Evolutionary conservation across 257 asterid species (phyloP), one percentile per base, ranked within the genome.

Genomic region (Knoxia roxburghii): DNA sequence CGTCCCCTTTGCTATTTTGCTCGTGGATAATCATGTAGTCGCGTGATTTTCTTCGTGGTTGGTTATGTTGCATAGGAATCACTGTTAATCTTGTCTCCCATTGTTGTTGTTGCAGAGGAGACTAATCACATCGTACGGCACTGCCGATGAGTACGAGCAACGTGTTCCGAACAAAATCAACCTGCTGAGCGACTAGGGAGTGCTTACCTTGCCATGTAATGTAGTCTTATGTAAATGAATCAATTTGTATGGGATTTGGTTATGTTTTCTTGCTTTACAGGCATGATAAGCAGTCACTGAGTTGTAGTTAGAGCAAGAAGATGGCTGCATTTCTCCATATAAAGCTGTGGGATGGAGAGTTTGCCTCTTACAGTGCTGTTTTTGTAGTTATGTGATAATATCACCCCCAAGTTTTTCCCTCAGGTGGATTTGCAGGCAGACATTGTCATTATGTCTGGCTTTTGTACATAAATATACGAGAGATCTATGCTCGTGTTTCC

Each of bases 81-180:
- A 41, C 1, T 41, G 11, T 18, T 56, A 2, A 18, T 18, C 58
- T 12, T 61, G 2, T 26, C 64, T 69, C 74, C 26, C n/a, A n/a
- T n/a, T n/a, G 54, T 72, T 72, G 61, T 81, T 70, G 69, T 61
- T 74, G 51, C 89, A 90, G 95, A 86, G 84, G 83, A 86, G 72
- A 75, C 49, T 87, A 76, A 56, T 87, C 4, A 76, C 85, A 56
- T 75, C 87, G 6, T 64, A 78, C 45, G 57, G 75, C 10, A 59
- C 13, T 32, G 78, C 54, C 29, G 77, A 61, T 43, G 76, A 68
- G 35, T 71, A 73, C 26, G 63, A 68, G 23, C 64, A 40, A 17
- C 69, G 32, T 49, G 37, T 58, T 43, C 65, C 70, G 7, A 29
- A 35, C 21, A 43, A 64, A 14, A 43, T 29, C 64, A 64, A 35